Conservation (phyloP, 768 basidiomycete genomes). For the Dentipellis sp. region DNA sequence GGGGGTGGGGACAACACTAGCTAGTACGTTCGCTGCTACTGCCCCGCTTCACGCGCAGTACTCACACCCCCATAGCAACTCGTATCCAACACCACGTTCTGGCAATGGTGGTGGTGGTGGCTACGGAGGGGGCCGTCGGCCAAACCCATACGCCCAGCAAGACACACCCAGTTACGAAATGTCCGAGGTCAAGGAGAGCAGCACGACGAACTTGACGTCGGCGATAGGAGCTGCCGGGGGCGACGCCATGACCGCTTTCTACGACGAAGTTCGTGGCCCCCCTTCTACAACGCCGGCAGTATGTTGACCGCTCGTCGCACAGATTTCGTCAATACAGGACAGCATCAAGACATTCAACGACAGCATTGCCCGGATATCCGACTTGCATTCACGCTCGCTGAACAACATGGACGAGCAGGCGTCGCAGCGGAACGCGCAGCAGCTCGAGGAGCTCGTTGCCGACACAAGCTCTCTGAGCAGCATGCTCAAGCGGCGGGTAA, state of each 20-base stretch:
- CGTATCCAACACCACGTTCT: conserved; percentile 10
- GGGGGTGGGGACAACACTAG: conserved; percentile 38
- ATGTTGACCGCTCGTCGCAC: background rate
- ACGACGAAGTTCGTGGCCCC: conserved; percentile 50
- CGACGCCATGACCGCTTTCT: conserved; percentile 63
- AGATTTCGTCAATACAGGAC: conserved; percentile 45
- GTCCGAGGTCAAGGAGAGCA: conserved; percentile 56
- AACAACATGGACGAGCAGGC: conserved; percentile 40
- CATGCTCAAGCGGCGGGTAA: conserved; percentile 49
- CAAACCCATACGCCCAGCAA: conserved; percentile 62
- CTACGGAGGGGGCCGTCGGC: conserved; percentile 26
- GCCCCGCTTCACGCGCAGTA: conserved; percentile 1
- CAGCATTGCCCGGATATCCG: conserved; percentile 36
- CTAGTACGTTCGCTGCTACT: conserved; percentile 30
- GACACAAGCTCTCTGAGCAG: conserved; percentile 54
- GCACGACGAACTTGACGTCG: conserved; percentile 29
- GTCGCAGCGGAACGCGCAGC: conserved; percentile 28
- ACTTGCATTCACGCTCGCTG: conserved; percentile 40
- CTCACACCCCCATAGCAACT: conserved; percentile 1
- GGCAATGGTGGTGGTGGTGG: conserved; percentile 6
- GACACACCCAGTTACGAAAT: conserved; percentile 55
- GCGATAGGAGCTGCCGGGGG: conserved; percentile 19
- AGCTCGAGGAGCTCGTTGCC: conserved; percentile 48
- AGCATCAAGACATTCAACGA: conserved; percentile 32
- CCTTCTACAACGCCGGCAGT: conserved; percentile 1